Base-by-base conservation (phyloP, 768 basidiomycete species). In the Pulveroboletus sp. region DNA sequence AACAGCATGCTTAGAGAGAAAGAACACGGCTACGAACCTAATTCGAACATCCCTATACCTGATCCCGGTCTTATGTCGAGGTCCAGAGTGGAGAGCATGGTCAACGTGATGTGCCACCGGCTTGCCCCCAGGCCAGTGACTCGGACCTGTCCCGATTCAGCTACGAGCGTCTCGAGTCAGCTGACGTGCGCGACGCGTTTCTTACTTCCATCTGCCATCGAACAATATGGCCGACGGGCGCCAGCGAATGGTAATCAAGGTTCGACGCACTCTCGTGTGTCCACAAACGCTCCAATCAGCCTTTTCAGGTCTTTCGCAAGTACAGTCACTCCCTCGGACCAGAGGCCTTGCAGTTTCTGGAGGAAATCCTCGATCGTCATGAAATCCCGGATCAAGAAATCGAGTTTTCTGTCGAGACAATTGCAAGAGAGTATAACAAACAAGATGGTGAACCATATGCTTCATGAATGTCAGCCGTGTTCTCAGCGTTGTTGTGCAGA, bases 281-380 rank as follows among this genome's bases (percentile, higher is more conserved):
- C 14, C 7, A 26, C 43, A 17, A 30, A 37, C 8, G n/a, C 14
- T 30, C 26, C 35, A 40, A 20, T 14, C 32, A 42, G 12, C 29
- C 47, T 47, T 43, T 50, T 35, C 54, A 91, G 88, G 85, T 89
- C 37, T 92, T 92, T 63, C 77, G 89, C 43, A 93, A 93, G 69
- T 91, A 89, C 64, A 89, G 88, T 59, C 88, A 91, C 60, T 88
- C 91, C 10, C 75, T 93, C 6, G 86, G 90, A 1, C 85, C 91
- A 6, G 88, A 91, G 47, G 82, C 82, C 9, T 69, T 90, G 20
- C 76, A 79, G 34, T 79, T 86, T 55, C 64, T 93, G 14, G 88
- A 92, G 59, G 74, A 78, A 12, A 79, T 93, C 31, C 70, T 92
- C 16, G 78, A 82, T 39, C 70, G 76, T 50, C 85, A 92, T 65